Conservation (phyloP, 257 asterid genomes). For the Solanum corneliomulleri region DNA sequence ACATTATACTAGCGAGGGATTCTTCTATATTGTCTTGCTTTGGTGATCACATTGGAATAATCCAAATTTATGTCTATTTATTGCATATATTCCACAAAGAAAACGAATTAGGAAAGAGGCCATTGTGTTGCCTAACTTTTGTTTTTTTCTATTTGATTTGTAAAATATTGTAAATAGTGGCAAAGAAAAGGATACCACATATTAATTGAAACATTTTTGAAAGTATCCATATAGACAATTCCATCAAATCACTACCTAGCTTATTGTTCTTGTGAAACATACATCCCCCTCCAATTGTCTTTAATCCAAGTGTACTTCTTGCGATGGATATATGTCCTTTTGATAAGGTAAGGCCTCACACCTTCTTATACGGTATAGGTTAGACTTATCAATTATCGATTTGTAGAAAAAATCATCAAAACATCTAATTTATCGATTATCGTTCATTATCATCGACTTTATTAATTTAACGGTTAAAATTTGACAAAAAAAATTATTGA, state of each 20-base stretch:
- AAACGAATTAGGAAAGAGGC: conserved; percentile 1
- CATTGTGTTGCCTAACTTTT: background rate
- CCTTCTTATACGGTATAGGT: background rate
- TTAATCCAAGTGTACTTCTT: background rate
- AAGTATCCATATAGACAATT: background rate
- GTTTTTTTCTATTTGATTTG: conserved; percentile 1
- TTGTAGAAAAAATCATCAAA: too few relatives aligned
- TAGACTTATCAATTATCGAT: too few relatives aligned
- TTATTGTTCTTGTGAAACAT: background rate
- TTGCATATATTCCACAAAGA: background rate
- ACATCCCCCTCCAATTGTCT: background rate
- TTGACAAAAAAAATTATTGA: too few relatives aligned
- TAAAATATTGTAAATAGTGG: background rate
- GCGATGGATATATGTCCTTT: background rate
- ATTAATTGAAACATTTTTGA: background rate
- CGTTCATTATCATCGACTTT: too few relatives aligned
- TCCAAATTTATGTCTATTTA: background rate
- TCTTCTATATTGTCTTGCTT: background rate
- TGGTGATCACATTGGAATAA: background rate
- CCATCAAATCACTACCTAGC: background rate
- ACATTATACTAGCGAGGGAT: background rate
- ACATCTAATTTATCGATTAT: too few relatives aligned
- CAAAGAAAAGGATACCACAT: background rate
- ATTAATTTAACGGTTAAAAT: too few relatives aligned
- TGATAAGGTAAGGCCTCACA: background rate